These are phyloP conservation scores for Beta vulgaris DNA, from an alignment of 148 eudicot genomes.

Conservation along the genomic window DNA sequence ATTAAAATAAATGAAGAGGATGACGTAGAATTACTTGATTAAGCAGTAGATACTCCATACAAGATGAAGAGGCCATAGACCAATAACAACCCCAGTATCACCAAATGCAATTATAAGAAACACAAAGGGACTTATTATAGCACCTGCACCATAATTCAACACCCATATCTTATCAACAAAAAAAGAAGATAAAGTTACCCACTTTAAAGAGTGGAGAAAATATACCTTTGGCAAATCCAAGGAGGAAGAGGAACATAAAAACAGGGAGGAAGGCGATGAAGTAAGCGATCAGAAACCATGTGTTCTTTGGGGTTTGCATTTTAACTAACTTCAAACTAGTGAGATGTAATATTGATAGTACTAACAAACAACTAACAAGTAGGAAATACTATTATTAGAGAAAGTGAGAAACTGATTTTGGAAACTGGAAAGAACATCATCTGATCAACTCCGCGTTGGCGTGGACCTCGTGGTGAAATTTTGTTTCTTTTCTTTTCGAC, in stretches of 20 bases:
- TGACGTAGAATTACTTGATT: slow-evolving; percentile 1
- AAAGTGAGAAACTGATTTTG: no score
- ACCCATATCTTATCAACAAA: background rate
- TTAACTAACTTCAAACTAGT: no score
- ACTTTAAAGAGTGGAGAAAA: background rate
- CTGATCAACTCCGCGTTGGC: no score
- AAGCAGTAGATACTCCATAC: slow-evolving; percentile 26
- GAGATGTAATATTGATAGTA: no score
- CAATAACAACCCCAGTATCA: slow-evolving; percentile 12
- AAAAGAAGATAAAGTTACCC: background rate
- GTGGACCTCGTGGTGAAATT: no score
- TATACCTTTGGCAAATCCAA: slow-evolving; percentile 18
- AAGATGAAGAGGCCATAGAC: slow-evolving; percentile 29
- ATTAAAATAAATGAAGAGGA: background rate
- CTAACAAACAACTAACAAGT: no score
- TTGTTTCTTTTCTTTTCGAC: no score
- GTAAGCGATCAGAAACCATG: slow-evolving; percentile 14
- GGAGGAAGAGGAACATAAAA: slow-evolving; percentile 12
- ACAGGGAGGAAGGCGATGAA: slow-evolving; percentile 24
- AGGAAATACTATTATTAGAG: no score
- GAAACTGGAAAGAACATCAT: no score
- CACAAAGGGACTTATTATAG: slow-evolving; percentile 17
- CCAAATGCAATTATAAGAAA: slow-evolving; percentile 22
- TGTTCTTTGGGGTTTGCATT: background rate
- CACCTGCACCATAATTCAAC: background rate